These are phyloP conservation scores for Croton laevigatus DNA, from an alignment of 441 rosid genomes.

Conservation along the genomic window DNA sequence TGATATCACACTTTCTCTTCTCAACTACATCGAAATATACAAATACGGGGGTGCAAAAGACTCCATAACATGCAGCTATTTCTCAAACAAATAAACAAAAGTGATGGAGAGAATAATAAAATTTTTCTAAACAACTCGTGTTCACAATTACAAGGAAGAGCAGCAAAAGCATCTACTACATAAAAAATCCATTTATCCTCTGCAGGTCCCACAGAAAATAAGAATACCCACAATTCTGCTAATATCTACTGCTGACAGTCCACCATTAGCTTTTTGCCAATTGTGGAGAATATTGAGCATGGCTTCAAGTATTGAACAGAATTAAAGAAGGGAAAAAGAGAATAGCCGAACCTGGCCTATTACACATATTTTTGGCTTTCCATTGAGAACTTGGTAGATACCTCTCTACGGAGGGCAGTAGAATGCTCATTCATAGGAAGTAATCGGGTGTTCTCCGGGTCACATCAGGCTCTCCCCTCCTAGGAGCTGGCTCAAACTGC, in stretches of 20 bases:
- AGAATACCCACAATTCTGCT: conserved; percentile 29
- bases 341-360: conserved; percentile 37
- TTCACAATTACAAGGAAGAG: neutral
- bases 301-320: conserved; percentile 14
- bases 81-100: too few species aligned
- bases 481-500: conserved; percentile 96
- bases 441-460: conserved; percentile 94
- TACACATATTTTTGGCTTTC: conserved; percentile 36
- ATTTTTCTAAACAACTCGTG: neutral
- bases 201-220: conserved; percentile 17
- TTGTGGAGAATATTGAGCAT: conserved; percentile 22
- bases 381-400: neutral
- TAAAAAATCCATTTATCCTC: conserved; percentile 7
- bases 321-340: conserved; percentile 21
- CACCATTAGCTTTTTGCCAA: conserved; percentile 33
- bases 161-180: neutral
- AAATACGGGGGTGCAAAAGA: too few species aligned
- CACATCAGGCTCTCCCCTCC: conserved; percentile 95
- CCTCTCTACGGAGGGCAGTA: conserved; percentile 5
- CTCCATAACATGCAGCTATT: too few species aligned
- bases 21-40: too few species aligned
- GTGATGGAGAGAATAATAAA: neutral
- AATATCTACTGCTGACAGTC: conserved; percentile 25
- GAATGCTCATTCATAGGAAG: conserved; percentile 53
- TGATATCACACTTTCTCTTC: too few species aligned